Base-by-base conservation (phyloP, 2,329 filamentous ascomycete species). In the Nigrospora sphaerica region DNA sequence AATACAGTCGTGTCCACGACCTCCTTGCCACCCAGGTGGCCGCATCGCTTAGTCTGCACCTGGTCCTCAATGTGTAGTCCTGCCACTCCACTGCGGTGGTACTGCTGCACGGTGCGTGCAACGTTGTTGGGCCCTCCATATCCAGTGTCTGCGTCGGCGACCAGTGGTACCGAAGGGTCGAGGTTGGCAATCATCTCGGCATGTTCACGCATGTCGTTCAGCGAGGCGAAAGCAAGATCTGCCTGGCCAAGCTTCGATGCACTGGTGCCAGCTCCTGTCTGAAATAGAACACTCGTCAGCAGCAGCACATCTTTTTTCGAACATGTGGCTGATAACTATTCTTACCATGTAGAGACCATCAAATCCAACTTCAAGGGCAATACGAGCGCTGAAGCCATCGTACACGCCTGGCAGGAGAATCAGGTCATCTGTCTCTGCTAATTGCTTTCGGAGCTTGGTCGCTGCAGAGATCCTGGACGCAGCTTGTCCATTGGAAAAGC, bases 111-210 rank as follows among this genome's bases (percentile, higher is more conserved):
- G 3, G 77, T 77, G 23, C 76, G 71, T 2, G 73, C 69, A 34
- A 81, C 72, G 67, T 73, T 75, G 31, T 72, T 62, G 3, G 73
- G 71, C 16, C 70, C 69, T 19, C 75, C 78, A 59, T 78, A 81
- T 36, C 77, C 77, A 0, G 77, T 80, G 58, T 81, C 77, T 31
- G 75, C 76, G 57, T 82, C 78, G 10, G 78, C 80, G 52, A 85
- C 83, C 17, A 86, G 59, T 1, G 81, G 81, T 0, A 75, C 65
- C 0, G 61, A 59, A 0, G 74, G 72, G 52, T 81, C 70, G 31
- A 85, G 68, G 37, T 72, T 73, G 46, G 81, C 79, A 47, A 86
- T 80, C 78, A 84, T 84, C 44, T 72, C 69, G n/a, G 80, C 81
- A 58, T 84, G 79, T 39, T 67, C 65, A 33, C 70, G 67, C 80